Conservation (phyloP, 495 filamentous ascomycete genomes). For the Podospora australis region DNA sequence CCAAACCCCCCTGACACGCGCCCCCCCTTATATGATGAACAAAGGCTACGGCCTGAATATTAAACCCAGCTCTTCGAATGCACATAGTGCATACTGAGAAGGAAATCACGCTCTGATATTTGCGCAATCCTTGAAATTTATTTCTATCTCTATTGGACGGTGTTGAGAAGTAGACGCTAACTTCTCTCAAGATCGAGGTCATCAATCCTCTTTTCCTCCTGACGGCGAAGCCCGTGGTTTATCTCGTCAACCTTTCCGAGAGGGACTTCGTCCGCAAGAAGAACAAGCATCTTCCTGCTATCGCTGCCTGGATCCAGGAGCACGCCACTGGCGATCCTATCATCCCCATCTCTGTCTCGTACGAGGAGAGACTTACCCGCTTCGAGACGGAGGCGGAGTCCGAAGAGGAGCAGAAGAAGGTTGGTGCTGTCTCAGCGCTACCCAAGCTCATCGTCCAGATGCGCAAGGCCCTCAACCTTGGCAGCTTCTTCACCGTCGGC, state of each 20-base stretch:
- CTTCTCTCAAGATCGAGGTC: conserved; percentile 69
- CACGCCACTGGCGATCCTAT: conserved; percentile 82
- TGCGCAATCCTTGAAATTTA: conserved; percentile 24
- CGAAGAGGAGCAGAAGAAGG: conserved; percentile 81
- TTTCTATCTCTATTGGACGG: conserved; percentile 19
- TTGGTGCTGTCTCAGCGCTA: conserved; percentile 79
- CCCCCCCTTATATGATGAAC: conserved; percentile 73
- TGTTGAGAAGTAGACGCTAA: conserved; percentile 24
- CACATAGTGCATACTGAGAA: conserved; percentile 80
- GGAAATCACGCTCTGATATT: conserved; percentile 50
- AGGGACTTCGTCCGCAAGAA: conserved; percentile 97
- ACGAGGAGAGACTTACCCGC: conserved; percentile 84
- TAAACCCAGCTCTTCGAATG: conserved; percentile 99
- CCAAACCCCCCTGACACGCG: neutral
- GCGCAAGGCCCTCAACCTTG: conserved; percentile 82
- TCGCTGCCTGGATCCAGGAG: conserved; percentile 89
- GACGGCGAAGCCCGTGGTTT: conserved; percentile 95
- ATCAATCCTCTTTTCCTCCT: conserved; percentile 97
- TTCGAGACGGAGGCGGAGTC: conserved; percentile 71
- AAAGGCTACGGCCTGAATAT: conserved; percentile 92
- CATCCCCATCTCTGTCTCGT: conserved; percentile 83
- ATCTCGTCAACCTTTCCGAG: conserved; percentile 94
- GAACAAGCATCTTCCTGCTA: conserved; percentile 95
- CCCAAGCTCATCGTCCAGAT: conserved; percentile 94
- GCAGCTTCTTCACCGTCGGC: conserved; percentile 96